Evolutionary conservation across 495 filamentous ascomycete genomes (phyloP), one percentile per base, ranked within the genome.

Genomic region (Podospora sp.): DNA sequence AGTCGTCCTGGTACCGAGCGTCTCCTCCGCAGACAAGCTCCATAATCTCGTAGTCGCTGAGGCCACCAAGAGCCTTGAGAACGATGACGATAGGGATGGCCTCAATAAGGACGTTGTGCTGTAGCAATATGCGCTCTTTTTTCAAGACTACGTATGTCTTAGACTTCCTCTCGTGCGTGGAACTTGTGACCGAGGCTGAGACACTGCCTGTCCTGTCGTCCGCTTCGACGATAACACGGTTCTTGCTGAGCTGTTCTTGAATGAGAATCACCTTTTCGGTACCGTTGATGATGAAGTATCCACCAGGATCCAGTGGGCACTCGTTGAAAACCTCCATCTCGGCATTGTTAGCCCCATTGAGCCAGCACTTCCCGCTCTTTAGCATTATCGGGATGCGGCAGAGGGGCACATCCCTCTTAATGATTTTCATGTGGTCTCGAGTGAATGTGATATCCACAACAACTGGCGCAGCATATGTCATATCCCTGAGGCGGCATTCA

Each of bases 201-300:
- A 97, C 91, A 65, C 96, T 90, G 26, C 89, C 90, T 68, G 96
- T 97, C 75, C 94, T 94, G 4, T 88, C 85, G 72, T 95, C 92
- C 50, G 90, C 87, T 77, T 99, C 96, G 9, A 99, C 93, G 73
- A 99, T 97, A 66, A 98, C 92, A 81, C 95, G 86, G 79, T 99
- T 99, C 83, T 98, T 98, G 83, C 94, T 98, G 74, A 98, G 81
- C 77, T 98, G 95, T 71, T 99, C 95, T 76, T 98, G 95, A 36
- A 98, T 94, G 16, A 99, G 85, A 73, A 99, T 98, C 59, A 98
- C 95, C 81, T 98, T 98, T 72, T 99, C 95, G 58, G 90, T 91
- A 9, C 90, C 90, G 69, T 88, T 86, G 56, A 92, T 87, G 66
- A 93, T 92, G 73, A 99, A 99, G 77, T 99, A 99, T 27, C 95